A percentile compares a stretch with the other conserved stretches of the same genome.
These are phyloP conservation scores for Sambucus nigra DNA, from an alignment of 129 eudicot genomes.

Conservation along the genomic window DNA sequence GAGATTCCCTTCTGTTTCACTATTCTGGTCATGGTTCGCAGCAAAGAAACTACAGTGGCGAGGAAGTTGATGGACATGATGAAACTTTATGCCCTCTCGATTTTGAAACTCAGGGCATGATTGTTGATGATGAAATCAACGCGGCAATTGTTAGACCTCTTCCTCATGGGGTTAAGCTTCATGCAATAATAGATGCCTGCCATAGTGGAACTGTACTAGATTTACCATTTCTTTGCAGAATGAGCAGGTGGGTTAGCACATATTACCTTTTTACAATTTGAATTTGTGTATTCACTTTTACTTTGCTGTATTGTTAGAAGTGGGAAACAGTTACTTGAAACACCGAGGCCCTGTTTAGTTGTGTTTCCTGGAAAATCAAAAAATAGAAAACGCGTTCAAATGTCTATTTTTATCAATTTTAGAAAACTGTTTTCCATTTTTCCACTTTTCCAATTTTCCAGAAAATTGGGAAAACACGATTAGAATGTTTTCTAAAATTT, in stretches of 20 bases:
- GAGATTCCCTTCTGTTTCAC: constrained; percentile 86
- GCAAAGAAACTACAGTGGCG: constrained; percentile 75
- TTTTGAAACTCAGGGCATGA: constrained; percentile 91
- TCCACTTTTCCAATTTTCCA: too few species aligned
- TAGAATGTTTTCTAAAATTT: too few species aligned
- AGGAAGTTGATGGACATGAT: constrained; percentile 91
- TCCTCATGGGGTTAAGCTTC: constrained; percentile 77
- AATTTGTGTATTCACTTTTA: not conserved
- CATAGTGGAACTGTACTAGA: constrained; percentile 96
- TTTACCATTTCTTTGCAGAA: constrained; percentile 82
- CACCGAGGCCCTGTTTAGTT: too few species aligned
- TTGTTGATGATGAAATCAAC: constrained; percentile 89
- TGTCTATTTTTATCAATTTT: too few species aligned
- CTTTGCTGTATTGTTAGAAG: not conserved
- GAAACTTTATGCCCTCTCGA: constrained; percentile 95
- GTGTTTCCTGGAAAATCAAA: too few species aligned
- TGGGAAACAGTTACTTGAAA: not conserved
- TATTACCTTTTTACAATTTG: not conserved
- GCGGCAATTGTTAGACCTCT: constrained; percentile 71
- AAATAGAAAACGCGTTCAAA: too few species aligned
- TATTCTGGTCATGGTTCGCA: constrained; percentile 94
- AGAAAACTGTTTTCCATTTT: too few species aligned
- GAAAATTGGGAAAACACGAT: too few species aligned
- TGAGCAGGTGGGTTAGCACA: constrained; percentile 49
- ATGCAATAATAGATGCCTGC: constrained; percentile 94